Conservation (phyloP, 306 rosid genomes). For the Quillaja saponaria region DNA sequence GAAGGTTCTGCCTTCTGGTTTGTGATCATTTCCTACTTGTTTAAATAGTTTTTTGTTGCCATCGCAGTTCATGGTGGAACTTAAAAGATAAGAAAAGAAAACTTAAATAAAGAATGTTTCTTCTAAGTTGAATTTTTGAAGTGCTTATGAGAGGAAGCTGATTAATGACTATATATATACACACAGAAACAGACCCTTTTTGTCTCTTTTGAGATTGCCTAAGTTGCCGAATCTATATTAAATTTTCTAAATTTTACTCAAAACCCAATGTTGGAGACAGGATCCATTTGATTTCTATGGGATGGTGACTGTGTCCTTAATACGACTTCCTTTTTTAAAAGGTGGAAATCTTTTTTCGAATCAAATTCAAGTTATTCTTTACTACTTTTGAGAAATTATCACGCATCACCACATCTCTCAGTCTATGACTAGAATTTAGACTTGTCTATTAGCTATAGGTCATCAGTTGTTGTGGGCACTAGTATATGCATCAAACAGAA, state of each 20-base stretch:
- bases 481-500: too few species aligned
- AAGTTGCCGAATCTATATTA: background rate
- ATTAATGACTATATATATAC: too few species aligned
- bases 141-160: background rate
- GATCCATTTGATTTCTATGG: background rate
- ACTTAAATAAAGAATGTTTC: background rate
- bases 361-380: too few species aligned
- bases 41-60: background rate
- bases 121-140: background rate
- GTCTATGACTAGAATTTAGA: too few species aligned
- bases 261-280: background rate
- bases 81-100: background rate
- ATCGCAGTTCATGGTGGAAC: constrained; percentile 1
- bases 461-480: too few species aligned
- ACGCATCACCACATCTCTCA: too few species aligned
- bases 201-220: background rate
- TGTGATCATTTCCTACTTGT: constrained; percentile 38
- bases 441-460: too few species aligned
- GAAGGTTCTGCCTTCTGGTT: constrained; percentile 91
- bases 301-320: constrained; percentile 4
- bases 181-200: background rate
- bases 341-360: too few species aligned
- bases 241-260: constrained; percentile 2
- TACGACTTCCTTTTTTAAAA: background rate
- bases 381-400: too few species aligned